Evolutionary conservation across 2,329 filamentous ascomycete species (phyloP).

Genomic region (Penicillium sp.): DNA sequence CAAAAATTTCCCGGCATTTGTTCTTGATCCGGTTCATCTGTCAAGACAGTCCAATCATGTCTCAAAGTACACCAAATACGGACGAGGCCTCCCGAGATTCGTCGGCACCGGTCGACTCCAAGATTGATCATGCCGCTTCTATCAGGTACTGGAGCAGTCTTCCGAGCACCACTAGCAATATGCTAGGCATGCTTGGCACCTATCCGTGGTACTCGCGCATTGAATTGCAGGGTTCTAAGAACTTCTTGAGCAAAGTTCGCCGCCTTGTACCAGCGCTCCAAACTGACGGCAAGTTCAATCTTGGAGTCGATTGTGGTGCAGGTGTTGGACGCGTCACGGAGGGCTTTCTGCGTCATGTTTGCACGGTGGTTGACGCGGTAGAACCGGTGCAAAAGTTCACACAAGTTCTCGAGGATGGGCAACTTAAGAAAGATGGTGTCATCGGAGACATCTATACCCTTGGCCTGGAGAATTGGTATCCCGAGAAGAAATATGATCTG

Average conservation of each 20-base stretch:
- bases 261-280: slow-evolving; percentile 31
- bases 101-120: slow-evolving; percentile 18
- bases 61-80: slow-evolving; percentile 5
- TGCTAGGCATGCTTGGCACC: slow-evolving; percentile 73
- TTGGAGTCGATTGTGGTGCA: slow-evolving; percentile 64
- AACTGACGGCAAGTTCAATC: slow-evolving; percentile 18
- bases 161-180: slow-evolving; percentile 46
- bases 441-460: slow-evolving; percentile 70
- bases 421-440: slow-evolving; percentile 48
- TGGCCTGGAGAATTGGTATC: slow-evolving; percentile 74
- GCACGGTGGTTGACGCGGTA: slow-evolving; percentile 75
- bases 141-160: slow-evolving; percentile 48
- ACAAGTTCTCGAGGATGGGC: slow-evolving; percentile 53
- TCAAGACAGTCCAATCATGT: slow-evolving; percentile 8
- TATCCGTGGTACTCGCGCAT: slow-evolving; percentile 69
- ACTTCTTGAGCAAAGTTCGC: slow-evolving; percentile 70
- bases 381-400: slow-evolving; percentile 87
- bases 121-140: slow-evolving; percentile 42
- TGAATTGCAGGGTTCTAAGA: slow-evolving; percentile 71
- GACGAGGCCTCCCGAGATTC: not conserved
- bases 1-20: not conserved
- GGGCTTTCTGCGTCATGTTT: slow-evolving; percentile 71
- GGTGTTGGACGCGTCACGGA: slow-evolving; percentile 83
- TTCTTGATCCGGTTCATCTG: not conserved
- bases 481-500: slow-evolving; percentile 66